Evolutionary conservation across 768 basidiomycete genomes (phyloP), one percentile per base, ranked within the genome.

Genomic region (Exsudoporus frostii): DNA sequence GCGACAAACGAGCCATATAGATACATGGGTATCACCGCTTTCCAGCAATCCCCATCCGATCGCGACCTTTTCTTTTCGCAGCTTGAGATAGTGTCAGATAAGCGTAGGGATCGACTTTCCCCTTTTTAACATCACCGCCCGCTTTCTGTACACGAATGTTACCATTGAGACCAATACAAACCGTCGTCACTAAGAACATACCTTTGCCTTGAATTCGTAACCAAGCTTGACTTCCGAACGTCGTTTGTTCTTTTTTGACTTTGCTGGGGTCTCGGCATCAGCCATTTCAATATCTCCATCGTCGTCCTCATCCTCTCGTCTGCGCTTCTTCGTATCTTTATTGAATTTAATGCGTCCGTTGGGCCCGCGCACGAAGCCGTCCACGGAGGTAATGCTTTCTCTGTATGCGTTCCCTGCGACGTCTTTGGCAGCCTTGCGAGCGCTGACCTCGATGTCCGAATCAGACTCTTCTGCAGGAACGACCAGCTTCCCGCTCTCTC

Each of bases 161-260:
- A n/a, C 6, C 29, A 50, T 42, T 60, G 43, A 49, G 63, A 48
- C 14, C 9, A 10, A 54, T 40, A 43, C 33, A 29, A 45, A 10
- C 20, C 19, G 17, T 54, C 50, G 37, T 41, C 32, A 43, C 11
- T 10, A 7, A 38, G 20, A 55, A 71, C 84, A 51, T 59, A 92
- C 95, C 85, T 94, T 98, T 29, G 97, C 92, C 69, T 89, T 95
- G 79, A 97, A 98, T 69, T 98, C 94, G 14, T 84, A 83, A 13
- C 97, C 97, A 45, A 80, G 80, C 73, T 68, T 79, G 44, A 69
- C 74, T 73, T 75, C 81, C 70, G 74, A 82, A 77, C 71, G 78
- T 61, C 71, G 69, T 69, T 78, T 76, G 62, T 73, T 80, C 76
- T 74, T 80, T 79, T 70, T 76, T 38, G 63, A 55, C 17, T 62